These are phyloP conservation scores for Suillus ampliporus DNA, from an alignment of 768 basidiomycete species.

Conservation along the genomic window DNA sequence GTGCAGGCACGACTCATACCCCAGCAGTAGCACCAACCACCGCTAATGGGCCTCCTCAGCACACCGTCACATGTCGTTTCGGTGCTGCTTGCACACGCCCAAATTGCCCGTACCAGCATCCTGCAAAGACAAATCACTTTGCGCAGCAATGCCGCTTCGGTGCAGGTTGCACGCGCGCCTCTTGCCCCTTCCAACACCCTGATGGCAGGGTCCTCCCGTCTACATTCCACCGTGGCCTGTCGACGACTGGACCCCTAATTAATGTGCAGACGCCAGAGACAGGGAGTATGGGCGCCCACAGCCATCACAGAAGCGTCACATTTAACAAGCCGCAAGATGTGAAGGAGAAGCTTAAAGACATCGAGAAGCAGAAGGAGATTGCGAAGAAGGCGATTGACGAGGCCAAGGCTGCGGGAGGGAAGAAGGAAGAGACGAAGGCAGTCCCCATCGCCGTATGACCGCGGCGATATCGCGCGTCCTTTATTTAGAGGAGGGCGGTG, in stretches of 20 bases:
- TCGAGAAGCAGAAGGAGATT: constrained; percentile 59
- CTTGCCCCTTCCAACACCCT: constrained; percentile 92
- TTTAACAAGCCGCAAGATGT: constrained; percentile 60
- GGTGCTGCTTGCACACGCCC: constrained; percentile 74
- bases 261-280: constrained; percentile 66
- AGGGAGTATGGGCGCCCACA: constrained; percentile 66
- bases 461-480: background rate
- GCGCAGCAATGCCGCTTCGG: constrained; percentile 81
- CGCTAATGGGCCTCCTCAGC: constrained; percentile 25
- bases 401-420: constrained; percentile 64
- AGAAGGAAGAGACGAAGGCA: constrained; percentile 63
- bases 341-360: constrained; percentile 48
- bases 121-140: constrained; percentile 50
- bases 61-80: constrained; percentile 63
- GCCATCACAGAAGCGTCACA: constrained; percentile 71
- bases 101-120: constrained; percentile 72
- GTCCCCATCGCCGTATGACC: constrained; percentile 43
- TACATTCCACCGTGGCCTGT: constrained; percentile 80
- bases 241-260: constrained; percentile 62
- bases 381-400: constrained; percentile 71
- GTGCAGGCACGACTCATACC: constrained; percentile 45
- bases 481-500: background rate
- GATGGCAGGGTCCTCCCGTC: constrained; percentile 81
- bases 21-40: constrained; percentile 35
- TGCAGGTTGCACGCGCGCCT: constrained; percentile 80